Evolutionary conservation across 176 grass and related monocot genomes (phyloP), one percentile per base, ranked within the genome.

Genomic region (Areca catechu): DNA sequence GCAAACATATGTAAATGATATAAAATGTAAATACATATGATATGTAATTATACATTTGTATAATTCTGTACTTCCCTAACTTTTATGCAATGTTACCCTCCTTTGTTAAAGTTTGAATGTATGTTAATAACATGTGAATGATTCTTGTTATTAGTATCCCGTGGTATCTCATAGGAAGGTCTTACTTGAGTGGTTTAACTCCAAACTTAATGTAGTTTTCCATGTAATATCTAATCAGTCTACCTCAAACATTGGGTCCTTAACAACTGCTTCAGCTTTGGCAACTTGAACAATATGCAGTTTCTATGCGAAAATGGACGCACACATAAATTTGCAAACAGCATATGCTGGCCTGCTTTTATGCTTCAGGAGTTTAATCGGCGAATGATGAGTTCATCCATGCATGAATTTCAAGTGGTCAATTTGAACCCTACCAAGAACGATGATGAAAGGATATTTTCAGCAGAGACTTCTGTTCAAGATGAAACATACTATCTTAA

Each of bases 261-360:
- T 95, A 59, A 95, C 61, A 43, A 47, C 53, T 79, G 27, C 55
- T 74, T 79, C 68, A 95, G 90, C 75, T 95, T 86, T 70, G 82
- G 82, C 48, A 89, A 86, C 61, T 21, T 71, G 66, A 95, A 82
- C 58, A 89, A 81, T 65, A 68, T 95, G 65, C 73, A 83, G 67
- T 76, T 86, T 69, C 81, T 95, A 48, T 95, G 73, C 50, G 90
- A 95, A 78, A 95, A 70, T 74, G 82, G 90, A 54, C 79, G 82
- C 28, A 66, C 89, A 56, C 85, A 89, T 24, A 89, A 95, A 76
- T 95, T 95, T 66, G 85, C 90, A 57, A 89, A 89, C 68, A 83
- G 73, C 70, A 76, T 95, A 52, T 85, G 85, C 69, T 95, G 85
- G 90, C 90, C 90, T 57, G 85, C 79, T 52, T 89, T 89, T 71